Conservation (phyloP, 371 early-diverging fungal species). For the Quaeritorhiza haematococci region DNA sequence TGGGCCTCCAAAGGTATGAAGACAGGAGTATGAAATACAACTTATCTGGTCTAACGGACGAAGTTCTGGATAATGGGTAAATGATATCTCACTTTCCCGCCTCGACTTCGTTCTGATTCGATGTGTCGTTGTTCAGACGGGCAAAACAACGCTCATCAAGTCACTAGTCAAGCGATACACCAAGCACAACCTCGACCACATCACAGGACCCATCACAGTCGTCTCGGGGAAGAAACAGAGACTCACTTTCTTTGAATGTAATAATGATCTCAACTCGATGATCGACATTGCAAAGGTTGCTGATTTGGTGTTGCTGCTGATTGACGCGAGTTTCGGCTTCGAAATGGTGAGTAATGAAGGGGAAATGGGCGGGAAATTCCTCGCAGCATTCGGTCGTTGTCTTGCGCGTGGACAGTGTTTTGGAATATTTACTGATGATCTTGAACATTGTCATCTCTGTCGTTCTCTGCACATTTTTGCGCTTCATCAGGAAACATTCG, state of each 20-base stretch:
- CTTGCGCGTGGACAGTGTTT: no score
- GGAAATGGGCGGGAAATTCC: neutral
- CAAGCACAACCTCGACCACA: conserved; percentile 83
- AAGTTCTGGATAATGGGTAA: no score
- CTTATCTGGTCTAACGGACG: no score
- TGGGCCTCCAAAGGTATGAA: conserved; percentile 86
- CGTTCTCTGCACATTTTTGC: neutral
- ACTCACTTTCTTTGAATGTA: conserved; percentile 93
- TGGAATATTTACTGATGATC: neutral
- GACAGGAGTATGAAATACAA: no score
- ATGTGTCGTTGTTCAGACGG: conserved; percentile 50
- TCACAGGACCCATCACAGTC: conserved; percentile 94
- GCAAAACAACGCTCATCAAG: conserved; percentile 92
- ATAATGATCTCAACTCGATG: conserved; percentile 95
- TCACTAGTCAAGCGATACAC: conserved; percentile 94
- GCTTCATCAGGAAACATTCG: conserved; percentile 82
- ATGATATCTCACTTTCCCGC: no score
- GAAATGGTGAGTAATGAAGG: conserved; percentile 71
- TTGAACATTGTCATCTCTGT: neutral
- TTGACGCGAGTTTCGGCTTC: conserved; percentile 96
- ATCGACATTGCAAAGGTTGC: conserved; percentile 97
- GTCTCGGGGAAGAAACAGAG: conserved; percentile 92
- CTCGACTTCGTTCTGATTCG: no score
- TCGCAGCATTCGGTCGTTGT: no score
- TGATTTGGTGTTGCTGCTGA: conserved; percentile 91